Evolutionary conservation across 106 monocot species (phyloP).

Genomic region (Xerophyta viscosa): DNA sequence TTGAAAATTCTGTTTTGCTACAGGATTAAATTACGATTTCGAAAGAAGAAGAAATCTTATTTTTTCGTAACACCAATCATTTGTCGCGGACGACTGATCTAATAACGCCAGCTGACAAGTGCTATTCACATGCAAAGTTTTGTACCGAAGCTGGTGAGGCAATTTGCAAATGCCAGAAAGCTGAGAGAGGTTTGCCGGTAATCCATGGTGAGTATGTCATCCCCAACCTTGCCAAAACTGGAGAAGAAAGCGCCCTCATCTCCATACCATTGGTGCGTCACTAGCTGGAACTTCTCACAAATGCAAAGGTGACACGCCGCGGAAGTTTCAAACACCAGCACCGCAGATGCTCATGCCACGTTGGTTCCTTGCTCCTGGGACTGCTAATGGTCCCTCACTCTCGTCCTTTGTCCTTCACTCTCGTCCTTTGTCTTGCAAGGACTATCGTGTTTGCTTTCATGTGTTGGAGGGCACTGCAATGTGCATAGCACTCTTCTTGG

Average conservation of each 20-base stretch:
- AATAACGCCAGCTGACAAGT: background rate
- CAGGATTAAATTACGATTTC: too few species aligned
- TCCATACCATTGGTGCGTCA: slow-evolving; percentile 16
- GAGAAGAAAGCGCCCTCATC: slow-evolving; percentile 49
- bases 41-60: too few species aligned
- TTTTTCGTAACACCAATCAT: too few species aligned
- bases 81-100: too few species aligned
- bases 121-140: slow-evolving; percentile 59
- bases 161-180: slow-evolving; percentile 66
- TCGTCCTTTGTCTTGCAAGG: background rate
- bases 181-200: slow-evolving; percentile 55
- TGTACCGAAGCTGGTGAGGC: slow-evolving; percentile 67
- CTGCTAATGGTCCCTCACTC: background rate
- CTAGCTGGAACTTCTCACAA: slow-evolving; percentile 81
- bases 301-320: slow-evolving; percentile 81
- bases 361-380: slow-evolving; percentile 62
- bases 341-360: slow-evolving; percentile 86
- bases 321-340: slow-evolving; percentile 94
- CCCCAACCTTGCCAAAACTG: slow-evolving; percentile 77
- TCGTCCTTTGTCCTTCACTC: background rate
- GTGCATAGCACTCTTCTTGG: slow-evolving; percentile 62
- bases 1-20: too few species aligned
- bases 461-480: slow-evolving; percentile 20
- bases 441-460: slow-evolving; percentile 2
- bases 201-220: slow-evolving; percentile 72